These are phyloP conservation scores for Phylloporus sp. DNA, from an alignment of 768 basidiomycete genomes.

Conservation along the genomic window DNA sequence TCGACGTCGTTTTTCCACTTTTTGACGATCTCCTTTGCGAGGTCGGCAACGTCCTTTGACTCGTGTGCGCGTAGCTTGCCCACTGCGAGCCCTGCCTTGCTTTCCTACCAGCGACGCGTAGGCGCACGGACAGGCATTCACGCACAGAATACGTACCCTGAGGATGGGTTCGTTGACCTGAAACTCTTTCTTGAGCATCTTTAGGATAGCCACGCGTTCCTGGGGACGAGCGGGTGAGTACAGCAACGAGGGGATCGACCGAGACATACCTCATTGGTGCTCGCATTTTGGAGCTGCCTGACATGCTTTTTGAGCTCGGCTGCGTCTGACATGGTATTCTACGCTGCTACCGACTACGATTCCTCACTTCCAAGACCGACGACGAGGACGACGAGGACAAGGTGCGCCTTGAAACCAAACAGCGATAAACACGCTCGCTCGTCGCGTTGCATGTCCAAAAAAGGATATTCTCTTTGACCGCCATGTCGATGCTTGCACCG, in stretches of 20 bases:
- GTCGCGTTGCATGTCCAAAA: constrained; percentile 3
- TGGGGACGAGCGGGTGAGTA: constrained; percentile 25
- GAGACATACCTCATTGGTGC: constrained; percentile 51
- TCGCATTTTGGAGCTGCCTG: constrained; percentile 67
- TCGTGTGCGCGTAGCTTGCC: constrained; percentile 79
- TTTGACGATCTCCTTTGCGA: constrained; percentile 87
- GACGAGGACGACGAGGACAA: background rate
- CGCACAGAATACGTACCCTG: constrained; percentile 50
- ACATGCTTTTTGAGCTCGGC: constrained; percentile 75
- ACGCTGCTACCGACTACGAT: constrained; percentile 19
- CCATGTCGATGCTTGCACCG: constrained; percentile 45
- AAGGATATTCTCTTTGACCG: background rate
- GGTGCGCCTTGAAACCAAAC: constrained; percentile 14
- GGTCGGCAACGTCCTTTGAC: constrained; percentile 66
- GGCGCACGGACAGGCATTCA: constrained; percentile 1
- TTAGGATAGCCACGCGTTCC: constrained; percentile 62
- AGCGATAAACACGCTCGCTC: constrained; percentile 8
- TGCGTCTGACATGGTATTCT: constrained; percentile 31
- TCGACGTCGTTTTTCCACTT: constrained; percentile 91
- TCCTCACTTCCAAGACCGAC: background rate
- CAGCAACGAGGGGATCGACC: background rate
- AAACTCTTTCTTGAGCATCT: constrained; percentile 58
- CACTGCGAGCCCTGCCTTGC: constrained; percentile 87
- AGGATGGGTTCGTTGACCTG: constrained; percentile 68
- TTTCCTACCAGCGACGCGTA: constrained; percentile 53